Percentiles rank a stretch among this genome's conserved stretches.
phyloP scores from a whole-genome alignment of 306 rosid genomes.

The Fragaria iinumae region DNA sequence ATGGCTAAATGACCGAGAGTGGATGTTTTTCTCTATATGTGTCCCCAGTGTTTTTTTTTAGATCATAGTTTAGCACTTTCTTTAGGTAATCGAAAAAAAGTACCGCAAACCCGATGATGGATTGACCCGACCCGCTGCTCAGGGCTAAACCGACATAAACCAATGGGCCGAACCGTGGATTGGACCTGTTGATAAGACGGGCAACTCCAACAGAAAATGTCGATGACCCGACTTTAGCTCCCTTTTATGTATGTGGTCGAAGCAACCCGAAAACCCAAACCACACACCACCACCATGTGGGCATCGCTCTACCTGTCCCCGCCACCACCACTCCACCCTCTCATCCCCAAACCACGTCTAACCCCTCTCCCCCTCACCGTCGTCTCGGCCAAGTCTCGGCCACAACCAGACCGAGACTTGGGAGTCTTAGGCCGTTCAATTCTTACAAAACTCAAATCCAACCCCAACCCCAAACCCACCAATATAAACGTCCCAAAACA shows the following conservation, averaged over 20 bases:
- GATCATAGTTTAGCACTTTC: no score
- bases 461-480: conserved; percentile 30
- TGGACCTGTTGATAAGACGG: neutral
- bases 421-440: conserved; percentile 32
- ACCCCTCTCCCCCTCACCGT: conserved; percentile 19
- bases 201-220: neutral
- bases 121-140: no score
- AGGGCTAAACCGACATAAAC: no score
- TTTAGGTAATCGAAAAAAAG: no score
- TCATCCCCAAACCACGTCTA: conserved; percentile 23
- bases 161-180: neutral
- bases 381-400: conserved; percentile 34
- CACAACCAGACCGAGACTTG: conserved; percentile 27
- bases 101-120: no score
- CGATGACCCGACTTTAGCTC: neutral
- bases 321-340: conserved; percentile 12
- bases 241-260: neutral
- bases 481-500: neutral
- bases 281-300: conserved; percentile 26
- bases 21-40: no score
- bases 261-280: neutral
- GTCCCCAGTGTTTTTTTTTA: no score
- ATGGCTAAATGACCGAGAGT: no score
- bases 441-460: conserved; percentile 23
- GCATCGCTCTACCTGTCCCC: conserved; percentile 15